phyloP scores from a whole-genome alignment of 2,329 filamentous ascomycete genomes.

The Aspergillus spinulosporus region DNA sequence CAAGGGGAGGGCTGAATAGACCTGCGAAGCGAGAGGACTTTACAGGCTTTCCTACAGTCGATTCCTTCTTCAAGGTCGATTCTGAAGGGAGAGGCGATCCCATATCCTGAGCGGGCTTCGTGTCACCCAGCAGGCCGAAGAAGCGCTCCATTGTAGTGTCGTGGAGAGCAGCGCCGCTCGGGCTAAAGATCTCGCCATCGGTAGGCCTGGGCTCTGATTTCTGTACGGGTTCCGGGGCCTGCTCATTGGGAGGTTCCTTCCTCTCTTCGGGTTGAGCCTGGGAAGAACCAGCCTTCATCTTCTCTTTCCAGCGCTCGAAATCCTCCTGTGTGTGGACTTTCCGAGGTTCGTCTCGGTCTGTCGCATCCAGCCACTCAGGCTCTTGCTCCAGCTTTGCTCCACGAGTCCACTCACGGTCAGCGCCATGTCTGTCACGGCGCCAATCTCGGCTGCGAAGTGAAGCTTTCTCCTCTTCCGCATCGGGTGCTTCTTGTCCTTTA shows the following conservation, averaged over 20 bases:
- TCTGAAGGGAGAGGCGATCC: slow-evolving; percentile 39
- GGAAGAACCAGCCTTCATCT: slow-evolving; percentile 69
- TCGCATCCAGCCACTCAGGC: slow-evolving; percentile 86
- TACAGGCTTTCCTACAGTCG: slow-evolving; percentile 52
- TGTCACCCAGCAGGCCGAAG: slow-evolving; percentile 62
- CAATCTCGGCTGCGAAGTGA: slow-evolving; percentile 66
- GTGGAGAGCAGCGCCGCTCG: slow-evolving; percentile 61
- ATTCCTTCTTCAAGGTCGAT: slow-evolving; percentile 46
- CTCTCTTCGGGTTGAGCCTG: slow-evolving; percentile 45
- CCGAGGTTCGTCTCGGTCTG: slow-evolving; percentile 64
- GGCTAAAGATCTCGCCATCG: slow-evolving; percentile 54
- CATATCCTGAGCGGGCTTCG: slow-evolving; percentile 44
- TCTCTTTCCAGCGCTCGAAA: slow-evolving; percentile 91
- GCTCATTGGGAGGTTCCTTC: slow-evolving; percentile 38
- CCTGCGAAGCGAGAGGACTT: slow-evolving; percentile 86
- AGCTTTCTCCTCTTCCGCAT: slow-evolving; percentile 45
- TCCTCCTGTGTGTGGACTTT: slow-evolving; percentile 81
- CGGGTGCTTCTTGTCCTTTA: slow-evolving; percentile 36
- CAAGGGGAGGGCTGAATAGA: slow-evolving; percentile 65
- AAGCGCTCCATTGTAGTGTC: slow-evolving; percentile 75
- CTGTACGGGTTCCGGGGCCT: slow-evolving; percentile 25
- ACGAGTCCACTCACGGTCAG: slow-evolving; percentile 57
- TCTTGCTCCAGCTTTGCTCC: slow-evolving; percentile 68
- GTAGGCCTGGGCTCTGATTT: slow-evolving; percentile 42
- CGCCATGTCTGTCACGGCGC: slow-evolving; percentile 49